Evolutionary conservation across 176 grass and related monocot species (phyloP), one percentile per base, ranked within the genome.

Genomic region (Carex cristatella): DNA sequence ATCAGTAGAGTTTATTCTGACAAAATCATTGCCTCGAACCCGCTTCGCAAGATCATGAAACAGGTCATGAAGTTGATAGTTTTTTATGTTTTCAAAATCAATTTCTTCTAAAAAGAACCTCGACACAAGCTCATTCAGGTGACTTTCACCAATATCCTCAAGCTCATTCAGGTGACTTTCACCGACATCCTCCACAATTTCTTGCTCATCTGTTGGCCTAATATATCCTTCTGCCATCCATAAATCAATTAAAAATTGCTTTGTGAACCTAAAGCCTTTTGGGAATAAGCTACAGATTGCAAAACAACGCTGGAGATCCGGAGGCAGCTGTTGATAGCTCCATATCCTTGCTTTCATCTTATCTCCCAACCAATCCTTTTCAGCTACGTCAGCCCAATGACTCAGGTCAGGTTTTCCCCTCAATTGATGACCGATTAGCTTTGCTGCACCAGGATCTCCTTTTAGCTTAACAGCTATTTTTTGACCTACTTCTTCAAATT

Each of bases 211-310:
- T 37, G 0, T 5, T 14, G 30, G 10, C 3, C 15, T 33, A 12
- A 67, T 37, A 35, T 15, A 67, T 0, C 65, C 65, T 67, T 67
- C 65, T 15, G 65, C 65, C 11, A 37, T 67, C 65, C 65, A 67
- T 0, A 67, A 2, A 5, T 5, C 0, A 15, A 67, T 35, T 40
- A 11, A 67, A 2, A 0, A 2, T 2, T 0, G 0, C 0, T 10
- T 10, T 0, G 31, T 1, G 0, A 35, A 1, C 0, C 0, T 4
- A 0, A 0, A 5, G 1, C 31, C 65, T 67, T 37, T 67, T 13
- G 4, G 65, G 5, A 37, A 67, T 67, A 67, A 16, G 4, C 65
- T 5, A 2, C 65, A 67, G 14, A 67, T 35, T 37, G 65, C 28
- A 37, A 67, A 67, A 6, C 65, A 67, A 2, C 65, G 28, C 16